Conservation (phyloP, 306 rosid species). For the Gastrolobium bilobum region DNA sequence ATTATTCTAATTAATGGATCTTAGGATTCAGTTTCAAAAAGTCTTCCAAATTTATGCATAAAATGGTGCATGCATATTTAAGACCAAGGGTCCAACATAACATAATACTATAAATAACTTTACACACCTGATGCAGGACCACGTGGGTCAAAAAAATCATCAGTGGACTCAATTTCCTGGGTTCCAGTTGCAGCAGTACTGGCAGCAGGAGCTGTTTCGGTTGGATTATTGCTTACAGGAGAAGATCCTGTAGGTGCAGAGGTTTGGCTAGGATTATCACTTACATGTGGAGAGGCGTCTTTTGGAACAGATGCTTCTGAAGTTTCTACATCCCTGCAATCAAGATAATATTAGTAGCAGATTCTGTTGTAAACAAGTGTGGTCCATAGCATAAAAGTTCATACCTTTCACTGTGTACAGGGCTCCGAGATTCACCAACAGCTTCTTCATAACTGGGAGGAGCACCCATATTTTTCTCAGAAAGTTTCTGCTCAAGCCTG, state of each 20-base stretch:
- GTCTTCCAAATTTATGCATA: constrained; percentile 16
- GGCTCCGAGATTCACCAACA: constrained; percentile 79
- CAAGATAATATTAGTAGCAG: constrained; percentile 41
- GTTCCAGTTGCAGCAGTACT: constrained; percentile 56
- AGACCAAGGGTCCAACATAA: constrained; percentile 24
- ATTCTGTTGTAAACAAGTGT: constrained; percentile 26
- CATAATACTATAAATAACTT: constrained; percentile 34
- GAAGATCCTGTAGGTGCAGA: constrained; percentile 68
- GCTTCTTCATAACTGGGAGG: constrained; percentile 96
- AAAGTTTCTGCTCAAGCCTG: constrained; percentile 79
- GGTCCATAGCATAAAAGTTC: constrained; percentile 28
- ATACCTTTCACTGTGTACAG: constrained; percentile 79
- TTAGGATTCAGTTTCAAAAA: constrained; percentile 9
- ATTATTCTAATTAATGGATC: constrained; percentile 20
- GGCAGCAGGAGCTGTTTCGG: constrained; percentile 55
- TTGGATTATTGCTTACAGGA: constrained; percentile 61
- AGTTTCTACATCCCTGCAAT: constrained; percentile 75
- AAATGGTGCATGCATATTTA: not conserved
- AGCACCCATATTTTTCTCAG: constrained; percentile 79
- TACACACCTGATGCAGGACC: constrained; percentile 69
- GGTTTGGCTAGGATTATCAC: constrained; percentile 60
- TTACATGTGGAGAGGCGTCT: constrained; percentile 61
- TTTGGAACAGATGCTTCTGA: constrained; percentile 71
- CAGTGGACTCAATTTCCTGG: constrained; percentile 64
- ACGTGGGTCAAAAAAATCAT: constrained; percentile 98